phyloP scores from a whole-genome alignment of 805 yeast genomes.

The Candida koratica region DNA sequence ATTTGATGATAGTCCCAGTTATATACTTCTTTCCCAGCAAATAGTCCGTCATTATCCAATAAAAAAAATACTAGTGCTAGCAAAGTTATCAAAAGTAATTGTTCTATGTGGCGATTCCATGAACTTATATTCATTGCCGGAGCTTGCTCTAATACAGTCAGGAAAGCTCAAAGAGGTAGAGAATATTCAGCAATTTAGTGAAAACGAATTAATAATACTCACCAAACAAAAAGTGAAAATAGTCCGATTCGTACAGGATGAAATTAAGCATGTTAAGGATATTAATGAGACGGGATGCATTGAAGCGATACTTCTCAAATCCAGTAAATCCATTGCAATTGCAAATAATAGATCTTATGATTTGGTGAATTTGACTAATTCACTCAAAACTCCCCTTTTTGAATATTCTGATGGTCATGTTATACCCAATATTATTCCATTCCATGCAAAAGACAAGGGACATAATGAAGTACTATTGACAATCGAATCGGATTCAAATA shows the following conservation, averaged over 20 bases:
- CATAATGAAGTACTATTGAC: conserved; percentile 30
- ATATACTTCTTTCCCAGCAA: conserved; percentile 23
- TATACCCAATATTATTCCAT: conserved; percentile 24
- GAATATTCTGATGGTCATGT: conserved; percentile 11
- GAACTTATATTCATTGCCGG: conserved; percentile 32
- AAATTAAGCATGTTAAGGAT: conserved; percentile 30
- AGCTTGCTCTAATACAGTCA: conserved; percentile 32
- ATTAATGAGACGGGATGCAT: conserved; percentile 28
- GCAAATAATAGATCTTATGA: conserved; percentile 34
- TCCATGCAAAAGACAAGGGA: conserved; percentile 16
- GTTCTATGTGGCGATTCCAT: conserved; percentile 25
- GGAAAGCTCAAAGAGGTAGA: conserved; percentile 36
- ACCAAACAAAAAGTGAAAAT: conserved; percentile 29
- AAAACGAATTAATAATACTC: conserved; percentile 20
- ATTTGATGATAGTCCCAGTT: conserved; percentile 38
- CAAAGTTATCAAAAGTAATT: conserved; percentile 21
- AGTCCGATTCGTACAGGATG: conserved; percentile 25
- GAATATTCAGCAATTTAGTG: conserved; percentile 26
- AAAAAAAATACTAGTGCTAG: conserved; percentile 23
- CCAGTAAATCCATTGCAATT: conserved; percentile 28
- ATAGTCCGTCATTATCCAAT: conserved; percentile 16
- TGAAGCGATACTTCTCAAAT: conserved; percentile 25
- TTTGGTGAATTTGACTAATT: conserved; percentile 33
- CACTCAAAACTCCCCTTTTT: conserved; percentile 29
- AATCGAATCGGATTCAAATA: conserved; percentile 28